A percentile compares a stretch with the other conserved stretches of the same genome.
Conservation (phyloP, 495 filamentous ascomycete species). For the Podospora tetraspora region DNA sequence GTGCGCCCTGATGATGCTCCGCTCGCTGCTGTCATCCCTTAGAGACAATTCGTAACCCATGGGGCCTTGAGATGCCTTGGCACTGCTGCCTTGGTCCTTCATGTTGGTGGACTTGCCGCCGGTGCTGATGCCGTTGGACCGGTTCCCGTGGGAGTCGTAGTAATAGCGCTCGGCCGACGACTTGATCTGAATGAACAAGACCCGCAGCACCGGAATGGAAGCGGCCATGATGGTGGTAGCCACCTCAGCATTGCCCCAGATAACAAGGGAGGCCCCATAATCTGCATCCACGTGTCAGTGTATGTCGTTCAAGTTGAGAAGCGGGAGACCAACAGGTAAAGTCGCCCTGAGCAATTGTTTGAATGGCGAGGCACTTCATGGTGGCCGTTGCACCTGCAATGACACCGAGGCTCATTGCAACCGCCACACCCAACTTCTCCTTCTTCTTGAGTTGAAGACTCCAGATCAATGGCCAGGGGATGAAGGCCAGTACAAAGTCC, state of each 20-base stretch:
- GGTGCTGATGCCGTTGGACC: not conserved
- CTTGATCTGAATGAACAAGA: constrained; percentile 7
- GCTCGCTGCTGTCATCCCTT: not conserved
- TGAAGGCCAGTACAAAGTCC: not conserved
- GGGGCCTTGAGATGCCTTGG: not conserved
- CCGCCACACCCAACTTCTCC: constrained; percentile 2
- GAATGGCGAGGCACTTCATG: not conserved
- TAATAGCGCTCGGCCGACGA: constrained; percentile 2
- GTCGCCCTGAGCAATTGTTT: not conserved
- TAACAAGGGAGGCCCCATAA: constrained; percentile 6
- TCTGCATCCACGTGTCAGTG: constrained; percentile 1
- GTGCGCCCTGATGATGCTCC: not conserved
- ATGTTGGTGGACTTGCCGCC: not conserved
- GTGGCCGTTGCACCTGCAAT: constrained; percentile 1
- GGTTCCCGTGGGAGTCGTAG: not conserved
- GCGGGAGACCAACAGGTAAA: not conserved
- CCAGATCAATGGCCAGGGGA: constrained; percentile 3
- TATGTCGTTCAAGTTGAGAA: not conserved
- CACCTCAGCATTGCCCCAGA: constrained; percentile 13
- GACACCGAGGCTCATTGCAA: not conserved
- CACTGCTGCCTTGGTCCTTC: not conserved
- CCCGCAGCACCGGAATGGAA: constrained; percentile 9
- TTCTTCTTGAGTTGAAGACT: constrained; percentile 1
- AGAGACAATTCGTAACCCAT: not conserved
- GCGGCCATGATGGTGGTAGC: constrained; percentile 12